Base-by-base conservation (phyloP, 2,329 filamentous ascomycete species). In the Boeremia lycopersici region DNA sequence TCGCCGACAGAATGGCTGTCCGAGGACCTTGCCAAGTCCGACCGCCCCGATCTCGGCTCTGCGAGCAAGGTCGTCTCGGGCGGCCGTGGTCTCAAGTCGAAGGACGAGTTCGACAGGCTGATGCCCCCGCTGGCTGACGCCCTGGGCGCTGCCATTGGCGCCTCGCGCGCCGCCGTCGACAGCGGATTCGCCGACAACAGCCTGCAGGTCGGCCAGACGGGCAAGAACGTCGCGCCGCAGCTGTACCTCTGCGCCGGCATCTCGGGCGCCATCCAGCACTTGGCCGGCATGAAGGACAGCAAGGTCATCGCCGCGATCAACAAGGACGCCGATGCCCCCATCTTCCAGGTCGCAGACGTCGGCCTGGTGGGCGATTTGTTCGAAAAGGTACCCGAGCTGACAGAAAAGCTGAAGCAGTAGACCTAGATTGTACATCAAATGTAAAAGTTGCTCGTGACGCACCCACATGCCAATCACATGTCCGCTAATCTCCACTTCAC, bases 211-310 rank as follows among this genome's bases (percentile, higher is more conserved):
- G 95, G 95, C 40, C 95, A 99, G 82, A 99, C 95, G 12, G 95
- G 95, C 70, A 99, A 99, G 85, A 96, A 98, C 59, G 93, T 99
- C 49, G 95, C 95, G 41, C 95, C 95, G 56, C 89, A 99, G 77
- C 81, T 99, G 57, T 99, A 99, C 75, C 84, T 99, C 65, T 96
- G 92, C 48, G 93, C 93, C 11, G 95, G 95, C 71, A 98, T 99
- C 67, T 96, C 91, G 8, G 95, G 95, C 48, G 95, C 95, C 19
- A 99, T 99, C 67, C 95, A 99, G 79, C 95, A 99, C 82, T 78
- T 99, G 78, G 95, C 95, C 29, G 95, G 95, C 73, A 99, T 99
- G 95, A 99, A 99, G 84, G 95, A 99, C 74, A 97, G 92, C 82
- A 99, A 99, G 82, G 95, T 99, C 55, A 99, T 99, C 79, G 95